A percentile compares a stretch with the other conserved stretches of the same genome.
These are phyloP conservation scores for Pichia californica DNA, from an alignment of 805 yeast genomes.

Conservation along the genomic window DNA sequence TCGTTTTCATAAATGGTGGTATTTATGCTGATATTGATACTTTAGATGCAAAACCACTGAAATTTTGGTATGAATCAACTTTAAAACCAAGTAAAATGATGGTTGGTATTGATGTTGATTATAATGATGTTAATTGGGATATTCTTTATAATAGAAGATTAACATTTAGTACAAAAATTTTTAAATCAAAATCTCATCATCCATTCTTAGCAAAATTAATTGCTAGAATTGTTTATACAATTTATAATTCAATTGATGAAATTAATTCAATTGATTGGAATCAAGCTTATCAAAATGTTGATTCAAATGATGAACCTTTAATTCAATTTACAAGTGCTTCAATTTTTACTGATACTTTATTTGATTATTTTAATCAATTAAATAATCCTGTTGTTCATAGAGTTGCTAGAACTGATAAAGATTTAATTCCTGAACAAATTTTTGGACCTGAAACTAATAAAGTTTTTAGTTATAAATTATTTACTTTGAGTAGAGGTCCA, in stretches of 20 bases:
- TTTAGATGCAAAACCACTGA: conserved; percentile 41
- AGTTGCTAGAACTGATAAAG: conserved; percentile 28
- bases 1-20: conserved; percentile 51
- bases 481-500: conserved; percentile 27
- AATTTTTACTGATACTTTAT: conserved; percentile 30
- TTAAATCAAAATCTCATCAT: conserved; percentile 29
- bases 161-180: conserved; percentile 24
- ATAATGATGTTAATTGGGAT: conserved; percentile 28
- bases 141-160: conserved; percentile 28
- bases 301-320: conserved; percentile 30
- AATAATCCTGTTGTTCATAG: conserved; percentile 23
- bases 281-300: conserved; percentile 24
- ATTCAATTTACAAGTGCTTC: conserved; percentile 30
- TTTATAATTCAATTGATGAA: conserved; percentile 20
- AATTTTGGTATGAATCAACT: conserved; percentile 25
- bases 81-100: conserved; percentile 19
- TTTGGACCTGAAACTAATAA: conserved; percentile 27
- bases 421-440: conserved; percentile 19
- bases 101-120: conserved; percentile 28
- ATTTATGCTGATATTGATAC: conserved; percentile 60
- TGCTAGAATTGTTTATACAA: conserved; percentile 27
- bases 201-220: conserved; percentile 30
- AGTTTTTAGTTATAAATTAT: conserved; percentile 24
- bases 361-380: conserved; percentile 27
- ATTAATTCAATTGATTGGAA: conserved; percentile 26